Evolutionary conservation across 495 filamentous ascomycete genomes (phyloP), one percentile per base, ranked within the genome.

Genomic region (Penicillium angulare): DNA sequence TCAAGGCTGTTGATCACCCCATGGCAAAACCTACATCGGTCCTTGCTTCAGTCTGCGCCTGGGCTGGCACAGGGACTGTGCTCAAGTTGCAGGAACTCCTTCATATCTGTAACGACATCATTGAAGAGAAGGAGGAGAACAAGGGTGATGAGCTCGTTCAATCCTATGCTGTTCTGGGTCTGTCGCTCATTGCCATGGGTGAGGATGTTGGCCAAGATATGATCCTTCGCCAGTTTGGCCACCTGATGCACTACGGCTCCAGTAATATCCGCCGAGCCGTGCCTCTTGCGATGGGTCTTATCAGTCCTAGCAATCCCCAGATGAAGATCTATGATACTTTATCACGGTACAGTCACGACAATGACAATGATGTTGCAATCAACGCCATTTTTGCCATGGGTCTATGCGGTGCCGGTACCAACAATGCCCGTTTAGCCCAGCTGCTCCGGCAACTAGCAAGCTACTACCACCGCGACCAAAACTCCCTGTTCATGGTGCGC

Each of bases 321-420:
- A 99, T 99, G 92, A 99, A 97, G 77, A 87, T 99, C 27, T 99
- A 99, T 72, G 93, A 99, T 65, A 97, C 93, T 0, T 73, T 99
- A 17, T 97, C 95, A n/a, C 80, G 93, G 53, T 99, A 99, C 74
- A 92, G 86, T 55, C 93, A 99, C 79, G 93, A 99, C 74, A 99
- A 95, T 58, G 93, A 99, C 76, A 95, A 93, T 64, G 93, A 99
- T 59, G 93, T 99, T 31, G 93, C 93, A 22, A 84, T 99, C 66
- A 99, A 96, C 61, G 92, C 93, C 65, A 97, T 99, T 65, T 97
- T 99, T 62, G 92, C 93, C 57, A 99, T 99, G 93, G 93, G 93
- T 67, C 83, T 99, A 43, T 80, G 96, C 24, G 93, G 93, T 59
- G 95, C 93, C 24, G 93, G 93, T 54, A 97, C 95, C 17, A 99